phyloP scores from a whole-genome alignment of 306 rosid genomes.

The Prosopis cineraria region DNA sequence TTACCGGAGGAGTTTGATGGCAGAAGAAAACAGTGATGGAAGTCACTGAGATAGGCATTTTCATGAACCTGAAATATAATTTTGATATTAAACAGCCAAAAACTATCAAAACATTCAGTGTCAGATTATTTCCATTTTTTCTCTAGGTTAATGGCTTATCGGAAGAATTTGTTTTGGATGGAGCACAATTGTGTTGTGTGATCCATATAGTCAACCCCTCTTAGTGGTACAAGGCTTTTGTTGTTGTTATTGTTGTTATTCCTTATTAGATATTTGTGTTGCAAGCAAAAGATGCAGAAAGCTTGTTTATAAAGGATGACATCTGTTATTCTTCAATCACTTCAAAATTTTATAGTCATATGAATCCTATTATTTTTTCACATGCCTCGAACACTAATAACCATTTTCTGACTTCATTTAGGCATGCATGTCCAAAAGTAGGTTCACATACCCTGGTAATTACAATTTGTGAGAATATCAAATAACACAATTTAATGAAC shows the following conservation, averaged over 20 bases:
- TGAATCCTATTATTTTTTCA: conserved; percentile 5
- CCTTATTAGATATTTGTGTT: conserved; percentile 16
- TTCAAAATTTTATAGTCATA: not conserved
- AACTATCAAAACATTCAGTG: conserved; percentile 13
- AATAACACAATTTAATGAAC: not conserved
- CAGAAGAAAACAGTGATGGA: conserved; percentile 88
- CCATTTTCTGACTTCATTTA: conserved; percentile 8
- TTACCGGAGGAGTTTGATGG: conserved; percentile 78
- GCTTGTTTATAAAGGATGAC: not conserved
- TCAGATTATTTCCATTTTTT: conserved; percentile 17
- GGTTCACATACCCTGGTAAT: conserved; percentile 3
- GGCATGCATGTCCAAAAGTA: not conserved
- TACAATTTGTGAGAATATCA: conserved; percentile 3
- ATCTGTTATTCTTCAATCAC: conserved; percentile 3
- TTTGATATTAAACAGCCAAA: conserved; percentile 21
- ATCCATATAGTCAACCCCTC: too few relatives aligned
- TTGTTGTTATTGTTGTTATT: too few relatives aligned
- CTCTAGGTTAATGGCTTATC: too few relatives aligned
- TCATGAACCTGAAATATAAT: conserved; percentile 83
- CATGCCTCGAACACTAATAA: conserved; percentile 5
- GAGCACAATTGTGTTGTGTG: too few relatives aligned
- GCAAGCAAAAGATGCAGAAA: conserved; percentile 18
- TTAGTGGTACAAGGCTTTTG: too few relatives aligned
- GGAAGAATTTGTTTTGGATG: too few relatives aligned
- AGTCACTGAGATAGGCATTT: conserved; percentile 87